Conservation (phyloP, 495 filamentous ascomycete genomes). For the Tuber magnatum region DNA sequence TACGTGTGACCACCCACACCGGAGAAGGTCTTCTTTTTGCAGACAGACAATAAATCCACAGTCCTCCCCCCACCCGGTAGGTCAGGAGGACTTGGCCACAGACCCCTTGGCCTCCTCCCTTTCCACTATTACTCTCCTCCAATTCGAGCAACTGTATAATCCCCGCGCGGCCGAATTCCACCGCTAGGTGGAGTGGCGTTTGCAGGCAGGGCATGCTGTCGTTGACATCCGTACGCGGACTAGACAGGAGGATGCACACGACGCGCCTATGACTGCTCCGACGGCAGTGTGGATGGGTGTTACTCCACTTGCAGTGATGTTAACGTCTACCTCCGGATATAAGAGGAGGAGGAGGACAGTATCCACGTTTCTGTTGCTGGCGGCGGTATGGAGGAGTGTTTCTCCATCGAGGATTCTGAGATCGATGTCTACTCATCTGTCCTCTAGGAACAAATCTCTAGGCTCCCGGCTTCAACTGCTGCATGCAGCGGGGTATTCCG, state of each 20-base stretch:
- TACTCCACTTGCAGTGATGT: too few species aligned
- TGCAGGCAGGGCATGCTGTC: background rate
- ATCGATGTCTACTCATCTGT: background rate
- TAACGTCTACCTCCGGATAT: background rate
- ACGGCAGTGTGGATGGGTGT: background rate
- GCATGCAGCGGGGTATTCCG: background rate
- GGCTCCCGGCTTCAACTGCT: background rate
- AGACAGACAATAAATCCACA: too few species aligned
- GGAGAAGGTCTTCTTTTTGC: too few species aligned
- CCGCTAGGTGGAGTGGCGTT: conserved; percentile 25
- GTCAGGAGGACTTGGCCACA: background rate
- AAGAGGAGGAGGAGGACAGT: conserved; percentile 21
- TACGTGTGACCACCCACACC: background rate
- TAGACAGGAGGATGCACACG: background rate
- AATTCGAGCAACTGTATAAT: too few species aligned
- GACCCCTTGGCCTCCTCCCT: too few species aligned
- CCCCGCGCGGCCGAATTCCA: background rate
- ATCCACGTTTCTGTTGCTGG: conserved; percentile 2
- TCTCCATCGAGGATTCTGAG: background rate
- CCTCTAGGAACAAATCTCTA: background rate
- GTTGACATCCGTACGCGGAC: too few species aligned
- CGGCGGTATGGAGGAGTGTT: conserved; percentile 29
- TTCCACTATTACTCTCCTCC: too few species aligned
- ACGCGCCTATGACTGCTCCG: background rate
- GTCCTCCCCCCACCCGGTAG: background rate